Conservation (phyloP, 2,329 filamentous ascomycete species). For the Rhexocercosporidium sp. region DNA sequence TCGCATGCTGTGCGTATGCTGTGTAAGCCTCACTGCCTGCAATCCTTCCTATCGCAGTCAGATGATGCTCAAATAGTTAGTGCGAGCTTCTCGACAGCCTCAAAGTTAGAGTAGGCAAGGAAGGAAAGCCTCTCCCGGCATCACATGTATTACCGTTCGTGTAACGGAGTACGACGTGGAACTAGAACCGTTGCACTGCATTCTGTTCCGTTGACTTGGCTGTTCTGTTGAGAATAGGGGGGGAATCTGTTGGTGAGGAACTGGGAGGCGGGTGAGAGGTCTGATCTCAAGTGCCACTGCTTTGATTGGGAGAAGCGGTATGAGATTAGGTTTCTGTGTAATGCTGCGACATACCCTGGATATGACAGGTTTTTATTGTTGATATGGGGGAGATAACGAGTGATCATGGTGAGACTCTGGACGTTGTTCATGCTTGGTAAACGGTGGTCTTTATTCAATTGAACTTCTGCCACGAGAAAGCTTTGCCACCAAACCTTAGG, state of each 20-base stretch:
- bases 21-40: neutral
- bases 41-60: neutral
- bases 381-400: neutral
- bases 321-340: neutral
- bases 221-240: neutral
- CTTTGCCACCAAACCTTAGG: too few species aligned
- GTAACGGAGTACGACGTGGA: neutral
- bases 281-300: constrained; percentile 8
- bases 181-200: neutral
- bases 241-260: neutral
- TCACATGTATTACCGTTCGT: constrained; percentile 2
- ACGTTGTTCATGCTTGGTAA: too few species aligned
- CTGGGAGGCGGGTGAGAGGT: neutral
- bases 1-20: neutral
- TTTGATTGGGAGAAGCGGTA: neutral
- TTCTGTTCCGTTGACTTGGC: neutral
- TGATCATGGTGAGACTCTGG: too few species aligned
- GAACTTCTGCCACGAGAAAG: too few species aligned
- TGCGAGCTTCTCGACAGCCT: neutral
- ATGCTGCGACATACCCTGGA: neutral
- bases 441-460: too few species aligned
- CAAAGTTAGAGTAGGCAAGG: neutral
- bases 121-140: neutral
- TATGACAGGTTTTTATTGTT: neutral
- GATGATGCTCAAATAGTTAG: neutral